phyloP scores from a whole-genome alignment of 2,329 filamentous ascomycete genomes.

The Apiospora saccharicola region DNA sequence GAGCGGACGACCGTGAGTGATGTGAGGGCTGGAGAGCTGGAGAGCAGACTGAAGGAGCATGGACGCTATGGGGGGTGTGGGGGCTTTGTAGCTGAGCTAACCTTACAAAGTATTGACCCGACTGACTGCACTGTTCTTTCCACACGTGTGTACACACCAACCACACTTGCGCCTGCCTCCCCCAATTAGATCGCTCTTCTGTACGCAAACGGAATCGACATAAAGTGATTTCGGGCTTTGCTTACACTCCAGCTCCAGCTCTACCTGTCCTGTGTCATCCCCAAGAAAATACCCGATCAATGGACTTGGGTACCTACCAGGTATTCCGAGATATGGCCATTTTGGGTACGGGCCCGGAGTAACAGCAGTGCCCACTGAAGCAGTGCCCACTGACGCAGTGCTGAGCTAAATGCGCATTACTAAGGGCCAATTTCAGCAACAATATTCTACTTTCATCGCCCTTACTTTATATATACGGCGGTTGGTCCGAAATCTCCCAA shows the following conservation, averaged over 20 bases:
- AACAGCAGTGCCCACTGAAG: slow-evolving; percentile 9
- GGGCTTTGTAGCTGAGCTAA: slow-evolving; percentile 4
- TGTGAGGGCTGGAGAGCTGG: not conserved
- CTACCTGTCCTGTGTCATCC: not conserved
- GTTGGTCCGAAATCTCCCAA: not conserved
- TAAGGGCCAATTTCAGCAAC: slow-evolving; percentile 16
- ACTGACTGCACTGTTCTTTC: slow-evolving; percentile 8
- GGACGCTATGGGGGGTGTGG: slow-evolving; percentile 18
- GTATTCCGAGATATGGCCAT: slow-evolving; percentile 4
- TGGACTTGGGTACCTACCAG: too few species aligned
- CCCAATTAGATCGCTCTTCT: not conserved
- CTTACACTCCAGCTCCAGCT: not conserved
- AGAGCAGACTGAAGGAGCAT: not conserved
- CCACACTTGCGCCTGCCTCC: not conserved
- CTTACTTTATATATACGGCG: not conserved
- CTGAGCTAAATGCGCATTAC: slow-evolving; percentile 14
- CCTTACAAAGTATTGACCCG: not conserved
- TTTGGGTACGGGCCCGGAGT: slow-evolving; percentile 10
- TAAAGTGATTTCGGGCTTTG: not conserved
- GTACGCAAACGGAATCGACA: not conserved
- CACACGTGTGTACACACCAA: not conserved
- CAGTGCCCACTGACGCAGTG: slow-evolving; percentile 19
- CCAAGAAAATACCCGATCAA: slow-evolving; percentile 1
- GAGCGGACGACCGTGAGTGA: not conserved
- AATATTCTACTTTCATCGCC: not conserved